Percentiles rank a stretch among this genome's conserved stretches.
These are phyloP conservation scores for Sequoiadendron giganteum DNA, from an alignment of 75 land plant genomes.

Conservation along the genomic window DNA sequence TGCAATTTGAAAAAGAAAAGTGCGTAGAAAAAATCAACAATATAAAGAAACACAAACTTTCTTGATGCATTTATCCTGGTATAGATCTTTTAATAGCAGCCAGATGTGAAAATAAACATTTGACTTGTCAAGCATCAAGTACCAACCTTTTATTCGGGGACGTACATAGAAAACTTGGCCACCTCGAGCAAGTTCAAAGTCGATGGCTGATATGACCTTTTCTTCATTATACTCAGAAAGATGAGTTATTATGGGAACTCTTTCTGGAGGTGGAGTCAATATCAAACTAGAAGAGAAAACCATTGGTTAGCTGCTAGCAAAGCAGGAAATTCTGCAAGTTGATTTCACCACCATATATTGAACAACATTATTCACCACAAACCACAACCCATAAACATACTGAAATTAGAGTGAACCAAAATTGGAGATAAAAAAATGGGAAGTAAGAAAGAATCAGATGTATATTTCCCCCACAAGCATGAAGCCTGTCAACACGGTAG, in stretches of 20 bases:
- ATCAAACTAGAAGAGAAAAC: conserved; percentile 62
- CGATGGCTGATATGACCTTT: conserved; percentile 64
- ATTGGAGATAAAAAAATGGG: not conserved
- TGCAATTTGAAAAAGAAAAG: not conserved
- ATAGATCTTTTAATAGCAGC: not conserved
- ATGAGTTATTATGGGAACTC: conserved; percentile 90
- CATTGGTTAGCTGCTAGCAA: not conserved
- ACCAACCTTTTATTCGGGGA: conserved; percentile 85
- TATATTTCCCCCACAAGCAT: not conserved
- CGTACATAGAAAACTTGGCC: conserved; percentile 92
- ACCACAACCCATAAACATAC: not conserved
- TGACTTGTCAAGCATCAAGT: not conserved
- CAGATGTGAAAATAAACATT: not conserved
- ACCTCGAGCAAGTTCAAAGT: conserved; percentile 79
- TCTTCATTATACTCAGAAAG: conserved; percentile 64
- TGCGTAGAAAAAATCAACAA: not conserved
- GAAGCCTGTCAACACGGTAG: not conserved
- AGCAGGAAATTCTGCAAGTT: not conserved
- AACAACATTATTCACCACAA: not conserved
- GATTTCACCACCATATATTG: not conserved
- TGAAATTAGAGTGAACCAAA: not conserved
- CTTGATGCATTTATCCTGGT: not conserved
- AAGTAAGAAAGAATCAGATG: not conserved
- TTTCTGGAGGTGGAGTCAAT: conserved; percentile 97
- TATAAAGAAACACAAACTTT: not conserved